These are phyloP conservation scores for Psilocybe cubensis DNA, from an alignment of 768 basidiomycete genomes.

Conservation along the genomic window DNA sequence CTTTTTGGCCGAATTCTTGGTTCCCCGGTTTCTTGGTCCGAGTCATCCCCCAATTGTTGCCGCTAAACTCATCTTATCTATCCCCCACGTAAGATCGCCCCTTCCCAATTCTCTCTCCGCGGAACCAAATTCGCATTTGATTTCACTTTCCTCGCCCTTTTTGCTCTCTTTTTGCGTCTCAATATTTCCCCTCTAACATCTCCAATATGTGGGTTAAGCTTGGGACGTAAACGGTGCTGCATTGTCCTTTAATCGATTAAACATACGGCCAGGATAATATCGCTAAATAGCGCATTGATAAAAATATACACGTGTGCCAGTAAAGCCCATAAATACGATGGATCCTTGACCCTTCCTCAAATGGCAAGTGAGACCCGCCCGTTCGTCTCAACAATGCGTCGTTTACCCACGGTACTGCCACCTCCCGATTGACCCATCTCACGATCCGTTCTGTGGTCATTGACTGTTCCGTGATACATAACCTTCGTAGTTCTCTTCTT, in stretches of 20 bases:
- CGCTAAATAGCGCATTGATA: constrained; percentile 19
- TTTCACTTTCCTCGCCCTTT: constrained; percentile 3
- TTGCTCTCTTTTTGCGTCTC: not conserved
- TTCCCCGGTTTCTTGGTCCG: constrained; percentile 38
- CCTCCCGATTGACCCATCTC: constrained; percentile 16
- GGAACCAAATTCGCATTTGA: constrained; percentile 14
- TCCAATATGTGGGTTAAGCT: not conserved
- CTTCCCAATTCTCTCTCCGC: constrained; percentile 25
- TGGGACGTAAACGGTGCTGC: not conserved
- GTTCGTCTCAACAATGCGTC: constrained; percentile 15
- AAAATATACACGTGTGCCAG: constrained; percentile 24
- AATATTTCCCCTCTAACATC: not conserved
- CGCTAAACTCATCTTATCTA: constrained; percentile 28
- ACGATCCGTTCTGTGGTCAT: constrained; percentile 11
- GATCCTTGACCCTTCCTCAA: constrained; percentile 37
- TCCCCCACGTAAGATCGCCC: constrained; percentile 29
- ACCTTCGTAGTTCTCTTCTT: not conserved
- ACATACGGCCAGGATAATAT: constrained; percentile 12
- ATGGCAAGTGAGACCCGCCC: constrained; percentile 37
- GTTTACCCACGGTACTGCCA: constrained; percentile 11
- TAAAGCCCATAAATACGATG: constrained; percentile 19
- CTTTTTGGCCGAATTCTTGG: constrained; percentile 28
- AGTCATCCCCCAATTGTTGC: constrained; percentile 31
- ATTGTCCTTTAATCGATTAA: constrained; percentile 14
- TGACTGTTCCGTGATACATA: not conserved